A percentile compares a stretch with the other conserved stretches of the same genome.
phyloP scores from a whole-genome alignment of 2,329 filamentous ascomycete genomes.

The Sodiomyces alkalinus region DNA sequence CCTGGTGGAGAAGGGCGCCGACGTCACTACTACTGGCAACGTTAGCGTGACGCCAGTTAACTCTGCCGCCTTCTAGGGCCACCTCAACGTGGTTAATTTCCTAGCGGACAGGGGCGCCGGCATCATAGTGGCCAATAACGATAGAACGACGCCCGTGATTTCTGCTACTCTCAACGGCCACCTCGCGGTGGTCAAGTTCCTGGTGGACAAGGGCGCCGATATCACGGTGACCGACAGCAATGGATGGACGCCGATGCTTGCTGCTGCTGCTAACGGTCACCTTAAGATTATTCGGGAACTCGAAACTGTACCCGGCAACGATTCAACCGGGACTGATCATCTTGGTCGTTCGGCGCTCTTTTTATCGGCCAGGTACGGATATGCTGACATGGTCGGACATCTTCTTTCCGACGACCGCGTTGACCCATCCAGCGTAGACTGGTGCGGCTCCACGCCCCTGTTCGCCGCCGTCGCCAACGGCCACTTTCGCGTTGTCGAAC shows the following conservation, averaged over 20 bases:
- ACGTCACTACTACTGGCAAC: conserved; percentile 2
- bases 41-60: not conserved
- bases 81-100: conserved; percentile 1
- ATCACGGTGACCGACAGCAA: not conserved
- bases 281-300: no score
- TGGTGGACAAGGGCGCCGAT: conserved; percentile 2
- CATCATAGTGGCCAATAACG: not conserved
- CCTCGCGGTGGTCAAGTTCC: conserved; percentile 2
- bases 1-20: conserved; percentile 10
- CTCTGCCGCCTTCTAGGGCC: not conserved
- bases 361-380: no score
- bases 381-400: no score
- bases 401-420: no score
- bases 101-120: conserved; percentile 1
- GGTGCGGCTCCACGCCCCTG: no score
- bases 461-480: no score
- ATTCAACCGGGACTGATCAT: no score
- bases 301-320: no score
- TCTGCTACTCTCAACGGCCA: conserved; percentile 2
- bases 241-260: not conserved
- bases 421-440: no score
- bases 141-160: not conserved
- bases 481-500: no score
- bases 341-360: no score
- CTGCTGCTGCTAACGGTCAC: not conserved